Percentiles rank a stretch among this genome's conserved stretches.
Evolutionary conservation across 495 filamentous ascomycete genomes (phyloP).

Genomic region (Physcia stellaris): DNA sequence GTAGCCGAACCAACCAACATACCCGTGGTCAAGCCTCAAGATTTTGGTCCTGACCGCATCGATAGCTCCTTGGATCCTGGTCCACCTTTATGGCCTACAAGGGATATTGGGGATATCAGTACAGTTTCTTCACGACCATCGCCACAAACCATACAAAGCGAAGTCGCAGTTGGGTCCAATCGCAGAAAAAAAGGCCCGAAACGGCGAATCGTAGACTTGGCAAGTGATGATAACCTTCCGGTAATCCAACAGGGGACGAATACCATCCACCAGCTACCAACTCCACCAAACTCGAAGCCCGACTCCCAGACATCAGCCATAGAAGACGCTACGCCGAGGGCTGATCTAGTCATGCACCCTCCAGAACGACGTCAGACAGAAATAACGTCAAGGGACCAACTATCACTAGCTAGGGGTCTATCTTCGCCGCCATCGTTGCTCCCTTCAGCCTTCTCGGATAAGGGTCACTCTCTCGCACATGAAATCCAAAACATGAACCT

Average conservation of each 20-base stretch:
- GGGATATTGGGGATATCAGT: conserved; percentile 24
- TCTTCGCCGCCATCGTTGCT: neutral
- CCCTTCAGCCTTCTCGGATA: conserved; percentile 9
- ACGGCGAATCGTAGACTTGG: conserved; percentile 73
- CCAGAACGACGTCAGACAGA: neutral
- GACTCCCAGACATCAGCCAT: neutral
- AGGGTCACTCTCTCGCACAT: conserved; percentile 25
- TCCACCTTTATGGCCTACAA: conserved; percentile 17
- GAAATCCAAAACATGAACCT: conserved; percentile 48
- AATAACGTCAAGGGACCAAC: neutral
- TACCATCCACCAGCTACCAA: too few relatives aligned
- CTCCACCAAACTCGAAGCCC: neutral
- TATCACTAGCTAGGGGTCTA: conserved; percentile 3
- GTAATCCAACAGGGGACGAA: neutral
- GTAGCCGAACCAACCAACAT: conserved; percentile 57
- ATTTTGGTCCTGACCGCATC: neutral
- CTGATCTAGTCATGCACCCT: neutral
- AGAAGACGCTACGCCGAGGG: neutral
- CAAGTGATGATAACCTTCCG: conserved; percentile 38
- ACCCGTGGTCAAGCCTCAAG: conserved; percentile 53
- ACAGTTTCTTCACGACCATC: neutral
- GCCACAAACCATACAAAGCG: conserved; percentile 13
- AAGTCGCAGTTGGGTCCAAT: conserved; percentile 23
- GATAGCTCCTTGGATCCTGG: conserved; percentile 10
- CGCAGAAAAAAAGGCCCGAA: conserved; percentile 42